Percentiles rank a stretch among this genome's conserved stretches.
Conservation (phyloP, 2,329 filamentous ascomycete genomes). For the Pseudogymnoascus sp. region DNA sequence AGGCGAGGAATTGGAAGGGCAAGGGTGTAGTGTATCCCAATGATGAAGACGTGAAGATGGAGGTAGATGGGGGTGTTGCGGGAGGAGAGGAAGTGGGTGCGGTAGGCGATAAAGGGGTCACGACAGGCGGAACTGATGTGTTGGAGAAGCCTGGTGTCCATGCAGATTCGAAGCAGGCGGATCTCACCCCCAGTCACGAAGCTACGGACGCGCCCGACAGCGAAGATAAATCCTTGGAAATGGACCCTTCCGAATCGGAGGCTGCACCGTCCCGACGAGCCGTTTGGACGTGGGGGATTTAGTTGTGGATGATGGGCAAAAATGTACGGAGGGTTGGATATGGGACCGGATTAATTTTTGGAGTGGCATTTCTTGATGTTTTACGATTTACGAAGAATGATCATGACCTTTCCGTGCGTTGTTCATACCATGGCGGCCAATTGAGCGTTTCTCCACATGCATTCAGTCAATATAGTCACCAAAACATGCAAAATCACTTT, state of each 20-base stretch:
- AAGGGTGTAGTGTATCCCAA: neutral
- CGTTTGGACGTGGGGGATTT: neutral
- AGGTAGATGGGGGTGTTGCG: slow-evolving; percentile 10
- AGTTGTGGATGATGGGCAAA: neutral
- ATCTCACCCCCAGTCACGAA: neutral
- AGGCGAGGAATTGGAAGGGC: slow-evolving; percentile 14
- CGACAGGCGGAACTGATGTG: neutral
- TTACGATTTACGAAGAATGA: neutral
- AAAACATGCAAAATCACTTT: neutral
- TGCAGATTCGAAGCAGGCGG: neutral
- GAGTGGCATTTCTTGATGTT: neutral
- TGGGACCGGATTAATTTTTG: neutral
- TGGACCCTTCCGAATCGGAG: neutral
- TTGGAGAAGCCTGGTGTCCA: neutral
- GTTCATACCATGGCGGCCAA: neutral
- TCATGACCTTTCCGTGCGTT: neutral
- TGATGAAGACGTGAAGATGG: neutral
- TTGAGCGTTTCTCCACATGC: neutral
- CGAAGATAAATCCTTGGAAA: neutral
- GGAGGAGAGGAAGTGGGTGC: slow-evolving; percentile 11
- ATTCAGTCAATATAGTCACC: neutral
- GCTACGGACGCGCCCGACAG: neutral
- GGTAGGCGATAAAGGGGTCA: neutral
- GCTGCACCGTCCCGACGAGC: neutral
- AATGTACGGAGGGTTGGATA: neutral